Base-by-base conservation (phyloP, 176 grass and related monocot genomes). In the Tuctoria greenei region DNA sequence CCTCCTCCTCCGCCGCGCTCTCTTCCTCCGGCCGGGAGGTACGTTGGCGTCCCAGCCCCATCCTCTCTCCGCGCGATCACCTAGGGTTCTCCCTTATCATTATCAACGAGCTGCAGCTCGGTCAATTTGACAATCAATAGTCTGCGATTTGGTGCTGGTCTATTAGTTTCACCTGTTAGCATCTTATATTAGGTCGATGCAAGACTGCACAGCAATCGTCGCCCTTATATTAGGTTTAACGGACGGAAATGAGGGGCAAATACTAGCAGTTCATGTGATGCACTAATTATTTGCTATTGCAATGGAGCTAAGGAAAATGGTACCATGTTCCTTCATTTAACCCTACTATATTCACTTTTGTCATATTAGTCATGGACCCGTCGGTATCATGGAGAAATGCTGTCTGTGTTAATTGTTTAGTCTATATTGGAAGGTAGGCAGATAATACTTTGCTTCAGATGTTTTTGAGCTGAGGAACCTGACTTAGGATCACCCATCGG, bases 21-120 rank as follows among this genome's bases (percentile, higher is more conserved):
- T 94, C 92, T 26, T 77, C 92, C 59, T 82, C 93, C 45, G 71
- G 93, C 60, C 85, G 93, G 18, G 93, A 97, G 93, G 93, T 97
- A n/a, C 44, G 45, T 25, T 35, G 43, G 21, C 36, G 0, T 4
- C 38, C 24, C 27, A n/a, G 8, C 25, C 36, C 50, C 9, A 20
- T 6, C 6, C 38, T 16, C 27, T 41, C 8, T 45, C 59, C 17
- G 0, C n/a, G 79, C 74, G 58, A 67, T 66, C 57, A 18, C 25
- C 20, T 87, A 87, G 51, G 41, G 67, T 64, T 79, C 52, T 31
- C 18, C 12, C 2, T 44, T 50, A 47, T 38, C 0, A 15, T 44
- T 50, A 47, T 38, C 0, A 15, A 80, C 60, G 11, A 10, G 3
- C 35, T 79, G 56, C 64, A 39, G 41, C 58, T 54, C 0, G 18